Evolutionary conservation across 768 basidiomycete genomes (phyloP), one percentile per base, ranked within the genome.

Genomic region (Plicaturopsis crispa): DNA sequence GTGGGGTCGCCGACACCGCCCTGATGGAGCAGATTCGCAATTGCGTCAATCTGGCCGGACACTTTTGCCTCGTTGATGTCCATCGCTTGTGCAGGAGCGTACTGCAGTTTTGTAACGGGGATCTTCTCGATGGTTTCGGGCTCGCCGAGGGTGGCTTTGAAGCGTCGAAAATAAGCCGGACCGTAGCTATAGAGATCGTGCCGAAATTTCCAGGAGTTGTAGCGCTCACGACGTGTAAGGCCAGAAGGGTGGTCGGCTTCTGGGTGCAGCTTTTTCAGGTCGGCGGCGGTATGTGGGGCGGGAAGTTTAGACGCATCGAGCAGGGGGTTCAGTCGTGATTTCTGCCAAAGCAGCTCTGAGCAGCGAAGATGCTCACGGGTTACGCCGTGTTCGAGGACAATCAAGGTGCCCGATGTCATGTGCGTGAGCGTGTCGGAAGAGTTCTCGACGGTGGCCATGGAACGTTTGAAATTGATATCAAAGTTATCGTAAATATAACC

Each of bases 111-210:
- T 6, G 38, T 33, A 13, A 54, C 16, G 3, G 56, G 56, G 23
- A 59, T 51, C 28, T 39, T 33, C 8, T 62, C 50, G 2, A 63
- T 40, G 1, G 40, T 30, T 16, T 55, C 53, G 0, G 57, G 61
- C 22, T 42, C 22, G 1, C 42, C 48, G 13, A 57, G 39, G 5
- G 40, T 13, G 2, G 18, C 19, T 24, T 39, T 28, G 35, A 51
- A 60, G 26, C 42, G 26, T 12, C 17, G 22, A 35, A 60, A 61
- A 24, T 50, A 49, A 5, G 28, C 18, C 1, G 55, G 45, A 13
- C 50, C 47, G 19, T 50, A 36, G 12, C 32, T 17, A 20, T 32
- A 33, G 0, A 53, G 47, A 38, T 48, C 45, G 11, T 7, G 22
- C 18, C 35, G 21, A 26, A 47, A 47, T 22, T 38, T 41, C 47